Evolutionary conservation across 768 basidiomycete genomes (phyloP).

Genomic region (Boletus pseudo-olivaceus): DNA sequence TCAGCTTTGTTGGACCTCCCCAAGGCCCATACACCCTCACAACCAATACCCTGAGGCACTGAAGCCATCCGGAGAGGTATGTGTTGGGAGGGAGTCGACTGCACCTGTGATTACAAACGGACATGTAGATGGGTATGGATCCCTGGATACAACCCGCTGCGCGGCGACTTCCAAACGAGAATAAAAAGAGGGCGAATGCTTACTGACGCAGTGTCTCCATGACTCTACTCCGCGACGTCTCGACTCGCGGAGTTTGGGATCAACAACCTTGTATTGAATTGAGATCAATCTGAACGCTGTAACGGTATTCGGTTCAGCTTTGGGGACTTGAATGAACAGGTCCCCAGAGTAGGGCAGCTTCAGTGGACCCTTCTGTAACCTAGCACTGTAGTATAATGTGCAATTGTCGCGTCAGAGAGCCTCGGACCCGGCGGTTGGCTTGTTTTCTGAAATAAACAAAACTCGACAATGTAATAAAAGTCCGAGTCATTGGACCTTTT

Average conservation of each 20-base stretch:
- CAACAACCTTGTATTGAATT: background rate
- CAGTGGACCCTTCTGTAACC: background rate
- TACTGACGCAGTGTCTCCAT: background rate
- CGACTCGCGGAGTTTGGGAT: slow-evolving; percentile 26
- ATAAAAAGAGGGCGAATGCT: background rate
- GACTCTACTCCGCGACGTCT: slow-evolving; percentile 22
- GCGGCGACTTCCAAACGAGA: background rate
- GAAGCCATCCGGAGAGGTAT: background rate
- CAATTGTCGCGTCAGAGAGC: background rate
- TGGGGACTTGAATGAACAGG: background rate
- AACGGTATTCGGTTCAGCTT: background rate
- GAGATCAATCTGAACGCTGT: background rate
- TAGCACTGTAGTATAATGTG: background rate
- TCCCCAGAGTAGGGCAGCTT: background rate
- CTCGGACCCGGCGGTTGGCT: background rate
- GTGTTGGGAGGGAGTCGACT: background rate
- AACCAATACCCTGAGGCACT: background rate
- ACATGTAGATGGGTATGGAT: background rate
- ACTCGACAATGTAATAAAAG: background rate
- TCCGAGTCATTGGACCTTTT: background rate
- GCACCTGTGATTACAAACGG: background rate
- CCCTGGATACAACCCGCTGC: background rate
- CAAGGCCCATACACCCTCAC: background rate
- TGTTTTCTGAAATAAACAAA: background rate
- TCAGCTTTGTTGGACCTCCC: background rate